Evolutionary conservation across 345 rosid genomes (phyloP).

Genomic region (Aethionema arabicum): DNA sequence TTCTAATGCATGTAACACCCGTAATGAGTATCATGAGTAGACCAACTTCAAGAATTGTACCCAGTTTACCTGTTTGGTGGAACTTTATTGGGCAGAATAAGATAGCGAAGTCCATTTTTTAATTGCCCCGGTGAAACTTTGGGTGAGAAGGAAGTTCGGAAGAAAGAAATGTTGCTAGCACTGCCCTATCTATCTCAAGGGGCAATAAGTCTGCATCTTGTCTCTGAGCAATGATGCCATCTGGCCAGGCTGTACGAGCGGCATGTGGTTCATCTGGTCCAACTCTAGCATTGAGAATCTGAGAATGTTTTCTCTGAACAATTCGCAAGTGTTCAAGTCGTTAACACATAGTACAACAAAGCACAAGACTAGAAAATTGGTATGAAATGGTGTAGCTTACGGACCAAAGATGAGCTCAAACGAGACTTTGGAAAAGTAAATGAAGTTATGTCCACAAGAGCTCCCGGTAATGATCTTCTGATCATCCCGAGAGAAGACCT

Average conservation of each 20-base stretch:
- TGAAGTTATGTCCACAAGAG: conserved; percentile 60
- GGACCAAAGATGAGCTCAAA: conserved; percentile 41
- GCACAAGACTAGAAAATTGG: neutral
- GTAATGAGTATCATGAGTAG: neutral
- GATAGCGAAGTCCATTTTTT: conserved; percentile 94
- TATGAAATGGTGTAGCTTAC: conserved; percentile 34
- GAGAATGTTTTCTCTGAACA: conserved; percentile 50
- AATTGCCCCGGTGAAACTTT: conserved; percentile 78
- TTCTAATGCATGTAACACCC: neutral
- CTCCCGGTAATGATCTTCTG: conserved; percentile 41
- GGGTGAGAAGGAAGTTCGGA: conserved; percentile 88
- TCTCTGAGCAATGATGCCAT: conserved; percentile 62
- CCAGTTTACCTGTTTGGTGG: conserved; percentile 78
- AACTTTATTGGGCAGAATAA: conserved; percentile 93
- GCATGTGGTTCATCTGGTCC: conserved; percentile 99
- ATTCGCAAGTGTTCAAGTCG: conserved; percentile 8
- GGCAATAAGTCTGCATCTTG: conserved; percentile 59
- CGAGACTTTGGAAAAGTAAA: conserved; percentile 48
- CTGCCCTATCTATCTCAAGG: conserved; percentile 46
- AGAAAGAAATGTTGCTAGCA: conserved; percentile 57
- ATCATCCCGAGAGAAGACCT: conserved; percentile 38
- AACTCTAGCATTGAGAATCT: conserved; percentile 62
- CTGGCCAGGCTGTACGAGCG: conserved; percentile 80
- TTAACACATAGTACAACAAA: conserved; percentile 14
- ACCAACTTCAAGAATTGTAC: neutral